phyloP scores from a whole-genome alignment of 106 monocot species.

The Dendrobium chrysotoxum region DNA sequence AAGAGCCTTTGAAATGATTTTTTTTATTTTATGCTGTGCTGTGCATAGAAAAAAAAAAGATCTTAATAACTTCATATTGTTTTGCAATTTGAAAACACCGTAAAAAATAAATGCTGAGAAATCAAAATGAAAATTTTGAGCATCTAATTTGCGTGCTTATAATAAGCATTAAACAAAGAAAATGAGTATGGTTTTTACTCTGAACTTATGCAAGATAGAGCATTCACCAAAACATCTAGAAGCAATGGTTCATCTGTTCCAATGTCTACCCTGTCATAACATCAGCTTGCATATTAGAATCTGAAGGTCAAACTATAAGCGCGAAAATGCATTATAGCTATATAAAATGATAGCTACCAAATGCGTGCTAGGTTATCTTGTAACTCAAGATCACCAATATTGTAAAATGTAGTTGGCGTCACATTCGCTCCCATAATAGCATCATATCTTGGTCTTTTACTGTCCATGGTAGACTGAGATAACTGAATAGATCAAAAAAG shows the following conservation, averaged over 20 bases:
- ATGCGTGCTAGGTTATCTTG: slow-evolving; percentile 90
- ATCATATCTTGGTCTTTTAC: slow-evolving; percentile 88
- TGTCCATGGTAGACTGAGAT: slow-evolving; percentile 70
- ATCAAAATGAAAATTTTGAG: background rate
- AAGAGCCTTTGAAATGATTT: too few species aligned
- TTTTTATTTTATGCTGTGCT: too few species aligned
- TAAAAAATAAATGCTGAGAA: background rate
- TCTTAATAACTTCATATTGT: too few species aligned
- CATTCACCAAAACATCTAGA: slow-evolving; percentile 77
- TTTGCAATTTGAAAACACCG: background rate
- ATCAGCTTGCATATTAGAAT: background rate
- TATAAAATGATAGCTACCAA: slow-evolving; percentile 40
- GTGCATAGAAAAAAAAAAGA: too few species aligned
- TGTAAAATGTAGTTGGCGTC: slow-evolving; percentile 84
- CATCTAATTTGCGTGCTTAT: background rate
- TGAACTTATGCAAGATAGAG: slow-evolving; percentile 62
- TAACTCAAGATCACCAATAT: slow-evolving; percentile 89
- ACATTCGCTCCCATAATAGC: slow-evolving; percentile 82
- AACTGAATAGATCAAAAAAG: slow-evolving; percentile 31
- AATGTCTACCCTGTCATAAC: slow-evolving; percentile 75
- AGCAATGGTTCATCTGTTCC: slow-evolving; percentile 82
- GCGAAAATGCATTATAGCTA: background rate
- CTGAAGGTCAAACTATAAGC: background rate
- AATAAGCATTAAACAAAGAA: background rate
- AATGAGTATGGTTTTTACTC: slow-evolving; percentile 39